Conservation (phyloP, 139 green algal genomes). For the Yamagishiella unicocca region DNA sequence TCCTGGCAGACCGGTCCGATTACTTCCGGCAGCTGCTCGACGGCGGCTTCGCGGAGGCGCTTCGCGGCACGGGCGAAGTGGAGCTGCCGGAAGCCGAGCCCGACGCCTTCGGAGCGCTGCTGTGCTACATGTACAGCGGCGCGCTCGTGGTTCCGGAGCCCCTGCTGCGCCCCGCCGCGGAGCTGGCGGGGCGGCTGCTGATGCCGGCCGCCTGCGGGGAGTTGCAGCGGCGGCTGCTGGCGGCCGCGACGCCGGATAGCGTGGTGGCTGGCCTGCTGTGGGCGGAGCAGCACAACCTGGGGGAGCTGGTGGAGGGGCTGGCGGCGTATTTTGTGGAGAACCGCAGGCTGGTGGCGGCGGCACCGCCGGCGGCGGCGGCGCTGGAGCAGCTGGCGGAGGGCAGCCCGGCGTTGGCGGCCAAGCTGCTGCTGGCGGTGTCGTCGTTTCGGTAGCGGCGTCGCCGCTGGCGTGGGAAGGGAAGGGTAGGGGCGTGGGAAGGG, state of each 20-base stretch:
- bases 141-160: neutral
- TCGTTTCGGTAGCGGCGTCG: neutral
- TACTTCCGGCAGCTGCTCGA: slow-evolving; percentile 9
- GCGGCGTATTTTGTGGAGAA: neutral
- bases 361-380: neutral
- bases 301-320: neutral
- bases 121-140: slow-evolving; percentile 3
- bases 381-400: neutral
- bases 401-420: neutral
- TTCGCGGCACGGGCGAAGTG: neutral
- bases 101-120: neutral
- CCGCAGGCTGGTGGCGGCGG: neutral
- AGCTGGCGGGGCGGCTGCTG: slow-evolving; percentile 29
- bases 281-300: slow-evolving; percentile 5
- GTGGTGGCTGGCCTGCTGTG: neutral
- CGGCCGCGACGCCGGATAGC: neutral
- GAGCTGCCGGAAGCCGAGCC: neutral
- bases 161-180: slow-evolving; percentile 13
- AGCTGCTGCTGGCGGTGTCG: slow-evolving; percentile 14
- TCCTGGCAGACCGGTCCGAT: neutral
- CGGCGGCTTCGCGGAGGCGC: neutral
- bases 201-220: neutral
- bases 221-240: slow-evolving; percentile 3
- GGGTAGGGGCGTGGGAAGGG: no score
- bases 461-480: no score